Evolutionary conservation across 768 basidiomycete species (phyloP), one percentile per base, ranked within the genome.

Genomic region (Lactarius sanguifluus): DNA sequence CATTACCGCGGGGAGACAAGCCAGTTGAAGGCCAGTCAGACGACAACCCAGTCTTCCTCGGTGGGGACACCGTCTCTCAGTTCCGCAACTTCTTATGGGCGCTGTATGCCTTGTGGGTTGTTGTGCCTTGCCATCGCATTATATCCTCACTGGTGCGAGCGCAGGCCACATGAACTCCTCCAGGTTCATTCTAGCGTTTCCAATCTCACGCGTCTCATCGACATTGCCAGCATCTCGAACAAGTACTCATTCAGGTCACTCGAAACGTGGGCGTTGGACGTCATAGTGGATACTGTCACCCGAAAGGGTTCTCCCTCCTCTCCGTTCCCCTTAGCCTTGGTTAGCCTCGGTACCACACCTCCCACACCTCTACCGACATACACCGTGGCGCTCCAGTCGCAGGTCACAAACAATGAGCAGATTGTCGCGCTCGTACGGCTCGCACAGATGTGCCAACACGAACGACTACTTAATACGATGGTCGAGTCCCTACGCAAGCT

Each of bases 81-180:
- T 92, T 92, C 72, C 81, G 83, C 58, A 82, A 87, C 73, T 89
- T 92, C 71, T 81, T 92, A 38, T 90, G 87, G 87, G 85, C 85
- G 1, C 75, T 91, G n/a, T 91, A 92, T 71, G 88, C 89, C 8
- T 72, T 88, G 90, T 90, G 71, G 76, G 88, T 74, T 23, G 50
- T 50, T 23, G 60, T 54, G 4, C 36, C 54, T 40, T 38, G 1
- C 20, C 34, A 32, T 32, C 41, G 13, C 15, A 13, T 45, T 61
- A 20, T 9, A 45, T 32, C 16, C 61, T 64, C 38, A 66, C 12
- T 16, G 50, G 8, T 54, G 34, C 32, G 36, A 69, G 23, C 13
- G 13, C 13, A 91, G 89, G 66, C 90, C 90, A 3, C 84, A 82
- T 23, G 89, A 91, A 70, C 77, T 89, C 25, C 77, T 77, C 63